Evolutionary conservation across 2,329 filamentous ascomycete genomes (phyloP).

Genomic region (Gliomastix tumulicola): DNA sequence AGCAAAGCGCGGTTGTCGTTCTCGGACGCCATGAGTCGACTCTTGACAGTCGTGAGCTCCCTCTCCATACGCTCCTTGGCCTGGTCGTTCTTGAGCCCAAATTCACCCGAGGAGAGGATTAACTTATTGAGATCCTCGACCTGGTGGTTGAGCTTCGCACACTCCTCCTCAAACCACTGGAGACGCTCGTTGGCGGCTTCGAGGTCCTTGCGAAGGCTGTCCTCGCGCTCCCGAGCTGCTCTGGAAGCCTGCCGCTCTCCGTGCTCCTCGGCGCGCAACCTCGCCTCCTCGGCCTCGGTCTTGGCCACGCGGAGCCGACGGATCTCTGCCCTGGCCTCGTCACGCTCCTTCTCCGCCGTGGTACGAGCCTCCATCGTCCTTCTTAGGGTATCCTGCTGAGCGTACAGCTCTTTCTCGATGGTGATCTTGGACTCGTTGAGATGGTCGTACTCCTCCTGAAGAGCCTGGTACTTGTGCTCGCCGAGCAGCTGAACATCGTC

Average conservation of each 20-base stretch:
- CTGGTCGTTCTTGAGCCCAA: slow-evolving; percentile 84
- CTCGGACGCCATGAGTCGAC: slow-evolving; percentile 82
- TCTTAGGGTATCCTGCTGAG: slow-evolving; percentile 85
- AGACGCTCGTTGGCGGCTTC: slow-evolving; percentile 71
- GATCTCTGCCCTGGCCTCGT: slow-evolving; percentile 82
- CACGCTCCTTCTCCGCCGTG: slow-evolving; percentile 77
- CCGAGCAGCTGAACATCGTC: slow-evolving; percentile 88
- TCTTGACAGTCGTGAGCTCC: slow-evolving; percentile 85
- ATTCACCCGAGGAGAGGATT: slow-evolving; percentile 83
- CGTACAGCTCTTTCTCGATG: slow-evolving; percentile 96
- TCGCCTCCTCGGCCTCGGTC: slow-evolving; percentile 76
- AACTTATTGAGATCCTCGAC: slow-evolving; percentile 82
- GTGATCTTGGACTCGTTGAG: slow-evolving; percentile 94
- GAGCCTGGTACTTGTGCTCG: slow-evolving; percentile 76
- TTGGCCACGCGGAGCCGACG: slow-evolving; percentile 77
- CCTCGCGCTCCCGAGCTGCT: slow-evolving; percentile 73
- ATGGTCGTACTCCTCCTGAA: slow-evolving; percentile 78
- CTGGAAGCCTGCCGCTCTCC: slow-evolving; percentile 75
- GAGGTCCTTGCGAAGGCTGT: slow-evolving; percentile 70
- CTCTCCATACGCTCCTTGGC: slow-evolving; percentile 89
- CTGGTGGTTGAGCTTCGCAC: slow-evolving; percentile 66
- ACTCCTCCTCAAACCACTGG: slow-evolving; percentile 73
- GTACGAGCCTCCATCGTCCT: slow-evolving; percentile 76
- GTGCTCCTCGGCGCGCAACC: slow-evolving; percentile 71
- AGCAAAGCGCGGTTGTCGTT: slow-evolving; percentile 94